Evolutionary conservation across 1,284 basidiomycete species (phyloP), one percentile per base, ranked within the genome.

Genomic region (Pseudozyma sp.): DNA sequence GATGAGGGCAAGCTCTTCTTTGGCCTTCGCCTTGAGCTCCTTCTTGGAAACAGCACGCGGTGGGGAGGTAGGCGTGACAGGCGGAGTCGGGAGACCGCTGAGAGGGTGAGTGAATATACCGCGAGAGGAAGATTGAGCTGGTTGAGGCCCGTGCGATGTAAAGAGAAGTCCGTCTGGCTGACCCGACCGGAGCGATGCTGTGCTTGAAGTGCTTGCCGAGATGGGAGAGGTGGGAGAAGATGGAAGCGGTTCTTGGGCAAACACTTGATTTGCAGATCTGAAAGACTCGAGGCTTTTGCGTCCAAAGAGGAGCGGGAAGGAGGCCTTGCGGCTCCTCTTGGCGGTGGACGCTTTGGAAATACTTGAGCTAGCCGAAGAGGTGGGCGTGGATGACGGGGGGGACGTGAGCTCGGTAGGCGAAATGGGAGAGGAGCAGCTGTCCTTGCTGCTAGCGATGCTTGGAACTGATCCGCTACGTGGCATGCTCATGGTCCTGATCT

Each of bases 1-100:
- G 47, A 79, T 77, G 10, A 80, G 63, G 0, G 70, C 67, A 14
- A 64, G 40, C 39, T 80, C 78, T 48, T 79, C 66, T 40, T 80
- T 80, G 9, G 58, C 64, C n/a, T 60, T 60, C 13, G 60, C 55
- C 54, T 76, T 78, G 46, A 63, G 43, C 65, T 80, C 56, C 42
- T 80, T 80, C 44, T 77, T 78, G 29, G 46, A 58, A 14, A 64
- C 45, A 0, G 47, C 5, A 1, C 30, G 45, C 3, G 51, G 34
- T 0, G 58, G 53, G 6, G 55, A 54, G 11, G 54, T 55, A 3
- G 68, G 62, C 16, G 67, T 66, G 17, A 59, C 40, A 2, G 69
- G 63, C 1, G 63, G 65, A 5, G 58, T 54, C 9, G 59, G 58
- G 6, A 61, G 59, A 7, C 43, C 55, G 30, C 34, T 46, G 11